phyloP scores from a whole-genome alignment of 202 grass and related monocot genomes.

The Panicum virgatum region DNA sequence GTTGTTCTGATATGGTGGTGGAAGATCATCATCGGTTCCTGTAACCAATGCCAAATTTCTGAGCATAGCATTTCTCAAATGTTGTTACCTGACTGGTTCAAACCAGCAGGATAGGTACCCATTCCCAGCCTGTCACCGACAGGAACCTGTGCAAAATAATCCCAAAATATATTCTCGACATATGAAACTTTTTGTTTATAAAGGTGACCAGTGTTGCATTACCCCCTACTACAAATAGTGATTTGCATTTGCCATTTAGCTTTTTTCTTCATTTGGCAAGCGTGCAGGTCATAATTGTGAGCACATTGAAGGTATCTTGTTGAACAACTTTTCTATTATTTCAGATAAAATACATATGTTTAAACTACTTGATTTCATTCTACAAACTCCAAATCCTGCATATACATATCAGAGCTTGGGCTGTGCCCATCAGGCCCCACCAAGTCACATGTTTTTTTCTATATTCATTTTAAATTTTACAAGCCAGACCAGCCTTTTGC shows the following conservation, averaged over 20 bases:
- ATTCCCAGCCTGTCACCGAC: background rate
- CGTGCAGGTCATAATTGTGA: background rate
- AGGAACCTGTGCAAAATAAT: slow-evolving; percentile 5
- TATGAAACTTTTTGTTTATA: background rate
- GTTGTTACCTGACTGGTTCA: slow-evolving; percentile 6
- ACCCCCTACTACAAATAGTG: slow-evolving; percentile 1
- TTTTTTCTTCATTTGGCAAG: background rate
- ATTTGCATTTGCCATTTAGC: background rate
- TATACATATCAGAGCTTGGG: background rate
- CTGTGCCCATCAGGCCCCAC: background rate
- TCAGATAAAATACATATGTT: background rate
- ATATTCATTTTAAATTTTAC: background rate
- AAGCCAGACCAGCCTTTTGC: background rate
- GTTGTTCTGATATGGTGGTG: slow-evolving; percentile 67
- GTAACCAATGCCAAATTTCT: slow-evolving; percentile 39
- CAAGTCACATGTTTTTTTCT: background rate
- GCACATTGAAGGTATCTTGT: background rate
- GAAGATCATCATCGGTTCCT: slow-evolving; percentile 97
- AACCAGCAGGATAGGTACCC: background rate
- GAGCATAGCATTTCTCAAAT: slow-evolving; percentile 4
- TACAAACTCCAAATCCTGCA: background rate
- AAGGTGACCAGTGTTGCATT: background rate
- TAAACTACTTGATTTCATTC: background rate
- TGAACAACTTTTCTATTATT: background rate
- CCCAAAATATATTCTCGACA: slow-evolving; percentile 22